These are phyloP conservation scores for Sedum album DNA, from an alignment of 164 flowering plant species.

Conservation along the genomic window DNA sequence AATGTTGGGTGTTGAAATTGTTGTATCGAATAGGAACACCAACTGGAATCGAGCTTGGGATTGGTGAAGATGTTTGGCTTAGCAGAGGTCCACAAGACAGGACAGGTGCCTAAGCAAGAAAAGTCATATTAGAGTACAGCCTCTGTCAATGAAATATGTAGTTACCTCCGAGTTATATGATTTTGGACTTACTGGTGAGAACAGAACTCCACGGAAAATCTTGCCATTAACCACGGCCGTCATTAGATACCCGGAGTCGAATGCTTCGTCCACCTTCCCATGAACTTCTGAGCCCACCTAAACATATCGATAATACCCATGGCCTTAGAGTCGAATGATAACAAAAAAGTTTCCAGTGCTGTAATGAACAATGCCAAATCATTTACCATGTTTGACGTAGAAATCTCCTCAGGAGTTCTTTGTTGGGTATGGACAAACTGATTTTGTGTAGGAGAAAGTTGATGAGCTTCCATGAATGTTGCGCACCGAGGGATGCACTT, in stretches of 20 bases:
- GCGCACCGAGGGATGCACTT: not conserved
- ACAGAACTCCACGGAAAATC: conserved; percentile 73
- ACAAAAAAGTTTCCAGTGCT: not conserved
- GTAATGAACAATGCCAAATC: not conserved
- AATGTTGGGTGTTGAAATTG: conserved; percentile 10
- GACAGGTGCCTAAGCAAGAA: conserved; percentile 37
- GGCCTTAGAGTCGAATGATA: not conserved
- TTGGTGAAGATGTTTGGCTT: conserved; percentile 12
- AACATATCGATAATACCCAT: not conserved
- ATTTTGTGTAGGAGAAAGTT: conserved; percentile 24
- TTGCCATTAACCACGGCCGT: conserved; percentile 81
- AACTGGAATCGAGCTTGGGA: conserved; percentile 12
- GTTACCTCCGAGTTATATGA: too few species aligned
- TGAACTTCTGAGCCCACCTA: conserved; percentile 85
- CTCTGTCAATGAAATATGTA: too few species aligned
- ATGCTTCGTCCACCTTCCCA: conserved; percentile 82
- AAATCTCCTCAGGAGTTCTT: conserved; percentile 19
- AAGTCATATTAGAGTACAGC: too few species aligned
- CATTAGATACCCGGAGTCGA: conserved; percentile 89
- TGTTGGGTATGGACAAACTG: conserved; percentile 23
- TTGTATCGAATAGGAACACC: conserved; percentile 22
- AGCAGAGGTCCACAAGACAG: conserved; percentile 21
- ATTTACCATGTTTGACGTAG: conserved; percentile 36
- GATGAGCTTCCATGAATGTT: conserved; percentile 18
- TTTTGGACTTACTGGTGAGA: conserved; percentile 58